Percentiles rank a stretch among this genome's conserved stretches.
Evolutionary conservation across 768 basidiomycete species (phyloP).

Genomic region (Botryobasidium botryosum): DNA sequence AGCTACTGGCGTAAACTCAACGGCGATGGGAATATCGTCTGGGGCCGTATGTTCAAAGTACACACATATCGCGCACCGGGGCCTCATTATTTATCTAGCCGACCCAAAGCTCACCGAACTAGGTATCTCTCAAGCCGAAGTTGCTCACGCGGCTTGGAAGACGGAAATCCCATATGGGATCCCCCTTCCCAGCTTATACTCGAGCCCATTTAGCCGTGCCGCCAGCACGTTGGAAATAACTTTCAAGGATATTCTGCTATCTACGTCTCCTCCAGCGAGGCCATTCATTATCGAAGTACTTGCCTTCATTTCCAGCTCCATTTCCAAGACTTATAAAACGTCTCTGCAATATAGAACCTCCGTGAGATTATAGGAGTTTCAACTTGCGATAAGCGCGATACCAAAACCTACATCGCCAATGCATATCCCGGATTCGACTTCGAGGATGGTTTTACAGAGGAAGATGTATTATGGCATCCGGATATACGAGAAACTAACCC

Average conservation of each 20-base stretch:
- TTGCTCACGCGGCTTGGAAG: constrained; percentile 31
- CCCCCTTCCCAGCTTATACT: constrained; percentile 41
- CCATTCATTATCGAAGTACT: constrained; percentile 40
- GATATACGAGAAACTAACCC: constrained; percentile 37
- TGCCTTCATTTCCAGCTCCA: too few relatives aligned
- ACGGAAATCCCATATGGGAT: constrained; percentile 21
- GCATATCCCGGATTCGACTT: constrained; percentile 37
- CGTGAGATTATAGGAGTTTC: constrained; percentile 52
- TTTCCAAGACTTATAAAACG: too few relatives aligned
- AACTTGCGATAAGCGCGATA: constrained; percentile 50
- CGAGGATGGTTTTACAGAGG: constrained; percentile 41
- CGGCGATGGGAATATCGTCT: constrained; percentile 45
- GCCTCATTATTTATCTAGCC: constrained; percentile 11
- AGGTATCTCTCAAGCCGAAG: constrained; percentile 39
- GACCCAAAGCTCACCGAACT: constrained; percentile 29
- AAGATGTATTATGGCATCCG: constrained; percentile 42
- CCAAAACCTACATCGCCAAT: constrained; percentile 29
- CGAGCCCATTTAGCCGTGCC: constrained; percentile 48
- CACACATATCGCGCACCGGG: not conserved
- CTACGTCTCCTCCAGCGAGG: constrained; percentile 14
- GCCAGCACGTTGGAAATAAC: constrained; percentile 37
- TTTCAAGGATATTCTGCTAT: constrained; percentile 26
- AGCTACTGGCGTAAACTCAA: constrained; percentile 17
- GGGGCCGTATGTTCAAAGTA: constrained; percentile 47
- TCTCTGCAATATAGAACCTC: too few relatives aligned